Percentiles rank a stretch among this genome's conserved stretches.
Conservation (phyloP, 768 basidiomycete species). For the Chalciporus chontae region DNA sequence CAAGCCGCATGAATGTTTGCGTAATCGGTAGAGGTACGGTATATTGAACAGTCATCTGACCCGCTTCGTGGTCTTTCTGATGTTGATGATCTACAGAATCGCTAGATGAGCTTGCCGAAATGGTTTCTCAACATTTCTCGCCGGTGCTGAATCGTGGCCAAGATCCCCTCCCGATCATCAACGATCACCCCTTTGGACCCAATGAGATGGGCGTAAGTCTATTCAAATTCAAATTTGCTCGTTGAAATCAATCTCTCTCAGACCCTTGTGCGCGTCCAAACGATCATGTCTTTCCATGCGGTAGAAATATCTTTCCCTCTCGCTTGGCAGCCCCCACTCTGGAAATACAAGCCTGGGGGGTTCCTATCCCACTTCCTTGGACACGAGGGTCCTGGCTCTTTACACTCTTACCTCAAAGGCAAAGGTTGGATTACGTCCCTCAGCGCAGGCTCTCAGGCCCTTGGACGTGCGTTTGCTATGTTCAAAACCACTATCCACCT, state of each 20-base stretch:
- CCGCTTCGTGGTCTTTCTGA: not conserved
- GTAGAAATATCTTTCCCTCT: slow-evolving; percentile 82
- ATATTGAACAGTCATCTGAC: not conserved
- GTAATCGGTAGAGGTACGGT: slow-evolving; percentile 79
- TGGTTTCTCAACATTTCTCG: slow-evolving; percentile 67
- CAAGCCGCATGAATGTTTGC: slow-evolving; percentile 76
- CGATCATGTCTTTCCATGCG: slow-evolving; percentile 82
- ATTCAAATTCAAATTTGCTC: slow-evolving; percentile 1
- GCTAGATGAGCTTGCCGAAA: slow-evolving; percentile 62
- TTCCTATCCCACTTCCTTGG: slow-evolving; percentile 83
- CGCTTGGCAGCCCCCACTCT: slow-evolving; percentile 63
- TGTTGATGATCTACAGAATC: slow-evolving; percentile 48
- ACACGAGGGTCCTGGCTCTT: slow-evolving; percentile 90
- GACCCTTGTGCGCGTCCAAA: slow-evolving; percentile 83
- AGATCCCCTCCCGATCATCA: slow-evolving; percentile 57
- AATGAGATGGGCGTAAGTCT: slow-evolving; percentile 68
- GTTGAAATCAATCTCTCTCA: slow-evolving; percentile 30
- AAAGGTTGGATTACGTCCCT: slow-evolving; percentile 84
- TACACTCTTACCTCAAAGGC: slow-evolving; percentile 85
- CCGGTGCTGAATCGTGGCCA: slow-evolving; percentile 62
- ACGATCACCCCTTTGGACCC: slow-evolving; percentile 73
- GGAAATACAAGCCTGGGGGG: slow-evolving; percentile 75
- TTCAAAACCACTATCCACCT: slow-evolving; percentile 82
- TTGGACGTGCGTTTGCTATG: slow-evolving; percentile 83
- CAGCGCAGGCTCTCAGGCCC: slow-evolving; percentile 61